These are phyloP conservation scores for Parasitella parasitica DNA, from an alignment of 371 early-diverging fungal species.

Conservation along the genomic window DNA sequence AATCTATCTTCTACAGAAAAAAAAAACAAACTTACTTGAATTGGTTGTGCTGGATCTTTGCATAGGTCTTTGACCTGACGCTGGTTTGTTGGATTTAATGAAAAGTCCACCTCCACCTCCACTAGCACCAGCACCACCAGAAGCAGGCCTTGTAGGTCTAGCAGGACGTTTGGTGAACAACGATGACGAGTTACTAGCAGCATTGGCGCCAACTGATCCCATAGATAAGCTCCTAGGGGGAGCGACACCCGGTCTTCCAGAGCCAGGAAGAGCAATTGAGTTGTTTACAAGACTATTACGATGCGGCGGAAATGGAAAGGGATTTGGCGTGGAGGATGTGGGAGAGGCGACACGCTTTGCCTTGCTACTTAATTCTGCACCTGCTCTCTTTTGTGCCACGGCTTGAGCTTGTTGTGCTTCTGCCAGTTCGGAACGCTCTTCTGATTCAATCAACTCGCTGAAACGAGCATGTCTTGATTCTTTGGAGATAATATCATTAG, in stretches of 20 bases:
- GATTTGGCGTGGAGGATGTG: neutral
- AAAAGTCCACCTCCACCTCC: conserved; percentile 14
- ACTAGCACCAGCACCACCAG: conserved; percentile 5
- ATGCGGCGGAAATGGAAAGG: conserved; percentile 12
- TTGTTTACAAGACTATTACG: neutral
- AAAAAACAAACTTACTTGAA: neutral
- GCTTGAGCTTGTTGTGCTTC: conserved; percentile 10
- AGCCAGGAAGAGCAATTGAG: neutral
- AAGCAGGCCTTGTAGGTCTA: conserved; percentile 10
- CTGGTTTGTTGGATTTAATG: conserved; percentile 9
- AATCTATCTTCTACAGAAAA: neutral
- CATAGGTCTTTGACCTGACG: conserved; percentile 3
- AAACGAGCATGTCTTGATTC: conserved; percentile 14
- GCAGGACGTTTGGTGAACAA: conserved; percentile 15
- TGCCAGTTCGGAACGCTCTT: conserved; percentile 13
- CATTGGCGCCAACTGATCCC: neutral
- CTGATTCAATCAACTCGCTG: conserved; percentile 4
- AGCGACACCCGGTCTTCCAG: neutral
- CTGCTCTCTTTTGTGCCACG: conserved; percentile 18
- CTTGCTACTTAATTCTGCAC: conserved; percentile 10
- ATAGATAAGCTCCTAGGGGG: conserved; percentile 5
- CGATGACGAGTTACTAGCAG: conserved; percentile 1
- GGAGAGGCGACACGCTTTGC: conserved; percentile 16
- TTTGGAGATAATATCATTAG: conserved; percentile 9
- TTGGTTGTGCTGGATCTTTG: neutral